These are phyloP conservation scores for Globisporangium recalcitrans DNA, from an alignment of 352 stramenopile genomes.

Conservation along the genomic window DNA sequence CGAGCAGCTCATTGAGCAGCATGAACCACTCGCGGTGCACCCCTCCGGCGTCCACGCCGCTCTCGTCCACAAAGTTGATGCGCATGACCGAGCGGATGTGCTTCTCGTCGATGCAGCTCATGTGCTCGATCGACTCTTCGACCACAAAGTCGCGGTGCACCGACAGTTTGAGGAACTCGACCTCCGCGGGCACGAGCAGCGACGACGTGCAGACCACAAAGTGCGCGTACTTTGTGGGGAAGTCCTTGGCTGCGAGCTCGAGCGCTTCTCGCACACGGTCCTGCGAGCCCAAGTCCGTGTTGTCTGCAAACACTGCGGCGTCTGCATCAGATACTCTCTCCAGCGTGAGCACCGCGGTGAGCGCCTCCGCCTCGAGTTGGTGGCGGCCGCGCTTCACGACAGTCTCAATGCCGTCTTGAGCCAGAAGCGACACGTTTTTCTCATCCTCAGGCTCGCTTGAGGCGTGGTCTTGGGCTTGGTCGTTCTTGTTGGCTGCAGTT, in stretches of 20 bases:
- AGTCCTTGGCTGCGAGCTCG: conserved; percentile 30
- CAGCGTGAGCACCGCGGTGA: background rate
- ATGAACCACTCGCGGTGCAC: conserved; percentile 78
- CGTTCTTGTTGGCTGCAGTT: background rate
- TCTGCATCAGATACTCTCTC: background rate
- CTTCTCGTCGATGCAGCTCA: conserved; percentile 51
- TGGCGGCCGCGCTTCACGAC: conserved; percentile 1
- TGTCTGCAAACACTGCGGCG: background rate
- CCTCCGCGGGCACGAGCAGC: conserved; percentile 33
- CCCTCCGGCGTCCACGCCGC: conserved; percentile 66
- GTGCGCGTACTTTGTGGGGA: conserved; percentile 47
- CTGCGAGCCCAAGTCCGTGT: background rate
- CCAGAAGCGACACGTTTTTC: background rate
- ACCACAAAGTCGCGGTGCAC: conserved; percentile 50
- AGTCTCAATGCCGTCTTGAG: background rate
- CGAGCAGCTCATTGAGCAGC: conserved; percentile 47
- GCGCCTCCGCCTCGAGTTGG: background rate
- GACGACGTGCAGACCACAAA: conserved; percentile 38
- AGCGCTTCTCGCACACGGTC: conserved; percentile 19
- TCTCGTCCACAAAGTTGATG: conserved; percentile 67
- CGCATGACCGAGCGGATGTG: conserved; percentile 59
- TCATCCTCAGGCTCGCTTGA: background rate
- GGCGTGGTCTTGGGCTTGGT: background rate
- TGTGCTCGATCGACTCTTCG: conserved; percentile 61
- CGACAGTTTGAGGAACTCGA: conserved; percentile 47